Evolutionary conservation across 352 stramenopile genomes (phyloP), one percentile per base, ranked within the genome.

Genomic region (Hyaloperonospora brassicae): DNA sequence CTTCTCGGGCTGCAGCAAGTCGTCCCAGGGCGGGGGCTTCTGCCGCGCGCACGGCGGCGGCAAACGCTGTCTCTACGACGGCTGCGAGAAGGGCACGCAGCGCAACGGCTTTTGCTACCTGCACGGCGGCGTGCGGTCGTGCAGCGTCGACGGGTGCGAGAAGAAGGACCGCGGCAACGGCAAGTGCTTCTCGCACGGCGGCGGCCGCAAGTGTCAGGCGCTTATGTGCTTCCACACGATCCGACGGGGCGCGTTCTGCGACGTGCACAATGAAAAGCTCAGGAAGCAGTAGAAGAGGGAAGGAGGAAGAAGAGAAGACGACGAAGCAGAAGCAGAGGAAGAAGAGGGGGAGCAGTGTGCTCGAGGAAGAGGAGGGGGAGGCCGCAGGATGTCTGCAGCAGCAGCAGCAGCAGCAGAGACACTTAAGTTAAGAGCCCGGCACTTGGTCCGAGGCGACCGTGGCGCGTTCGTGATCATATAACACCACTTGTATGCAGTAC

Each of bases 101-200:
- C 76, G 81, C 58, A 88, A 88, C 41, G 81, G 79, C 25, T 88
- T 83, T 51, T 92, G 81, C 70, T 88, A 88, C 47, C 46, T 88
- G 43, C 81, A 92, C 56, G 81, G 81, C 34, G 79, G 81, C 44
- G 76, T 89, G 30, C 76, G 81, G 14, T 78, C 73, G n/a, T 91
- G 81, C 59, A 65, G 66, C 9, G 67, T 88, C 2, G 72, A 80
- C 34, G 79, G 74, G 1, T 91, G 81, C 54, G 72, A 86, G 45
- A 87, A 87, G 59, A 89, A 89, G 53, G 81, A 91, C 64, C 76
- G 81, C n/a, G 81, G 81, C 52, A 89, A 88, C 44, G 81, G 81
- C 64, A 86, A 86, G 61, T 91, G 81, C 70, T 87, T 88, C 31
- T 79, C 75, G 1, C 81, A 89, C 56, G 79, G 81, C 14, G 81